These are phyloP conservation scores for Pleodorina starrii DNA, from an alignment of 139 green algal species.

Conservation along the genomic window DNA sequence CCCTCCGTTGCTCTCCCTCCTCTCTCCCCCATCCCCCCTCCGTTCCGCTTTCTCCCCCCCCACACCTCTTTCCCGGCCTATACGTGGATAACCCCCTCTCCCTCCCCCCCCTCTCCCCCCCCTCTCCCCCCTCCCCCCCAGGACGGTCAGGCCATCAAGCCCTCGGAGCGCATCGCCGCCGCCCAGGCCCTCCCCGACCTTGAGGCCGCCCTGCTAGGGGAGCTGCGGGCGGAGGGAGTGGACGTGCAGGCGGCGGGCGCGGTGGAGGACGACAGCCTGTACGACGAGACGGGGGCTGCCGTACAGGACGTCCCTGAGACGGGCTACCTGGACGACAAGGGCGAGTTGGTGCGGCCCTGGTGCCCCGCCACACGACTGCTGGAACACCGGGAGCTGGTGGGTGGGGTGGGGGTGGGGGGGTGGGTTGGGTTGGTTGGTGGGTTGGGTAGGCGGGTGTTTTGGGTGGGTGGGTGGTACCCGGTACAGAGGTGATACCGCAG, in stretches of 20 bases:
- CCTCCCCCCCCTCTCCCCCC: too few relatives aligned
- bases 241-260: conserved; percentile 56
- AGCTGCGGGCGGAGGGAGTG: conserved; percentile 73
- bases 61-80: too few relatives aligned
- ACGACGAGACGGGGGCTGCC: conserved; percentile 53
- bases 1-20: too few relatives aligned
- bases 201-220: conserved; percentile 63
- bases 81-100: too few relatives aligned
- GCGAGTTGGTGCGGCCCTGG: conserved; percentile 85
- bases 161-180: conserved; percentile 82
- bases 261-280: conserved; percentile 80
- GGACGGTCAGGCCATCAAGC: conserved; percentile 82
- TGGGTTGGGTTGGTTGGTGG: background rate
- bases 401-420: background rate
- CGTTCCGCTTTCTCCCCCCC: too few relatives aligned
- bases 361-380: conserved; percentile 84
- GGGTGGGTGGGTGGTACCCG: too few relatives aligned
- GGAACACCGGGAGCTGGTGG: conserved; percentile 83
- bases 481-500: background rate
- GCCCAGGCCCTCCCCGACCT: conserved; percentile 66
- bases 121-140: too few relatives aligned
- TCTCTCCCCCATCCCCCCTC: too few relatives aligned
- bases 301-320: conserved; percentile 66
- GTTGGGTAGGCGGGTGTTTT: background rate
- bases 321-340: conserved; percentile 75